Conservation (phyloP, 2,329 filamentous ascomycete species). For the Claviceps pazoutovae region DNA sequence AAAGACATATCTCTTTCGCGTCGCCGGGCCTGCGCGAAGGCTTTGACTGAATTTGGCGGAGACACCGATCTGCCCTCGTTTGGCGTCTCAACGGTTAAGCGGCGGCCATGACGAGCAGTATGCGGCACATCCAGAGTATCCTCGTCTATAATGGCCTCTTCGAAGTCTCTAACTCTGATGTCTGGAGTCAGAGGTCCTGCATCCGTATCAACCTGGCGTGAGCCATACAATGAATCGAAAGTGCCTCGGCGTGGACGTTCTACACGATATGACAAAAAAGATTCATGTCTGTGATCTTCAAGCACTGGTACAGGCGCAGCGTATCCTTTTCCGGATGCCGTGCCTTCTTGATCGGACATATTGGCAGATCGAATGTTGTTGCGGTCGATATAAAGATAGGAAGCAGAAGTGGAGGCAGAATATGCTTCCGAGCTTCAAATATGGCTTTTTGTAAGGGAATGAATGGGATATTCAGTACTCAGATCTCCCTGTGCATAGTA, state of each 20-base stretch:
- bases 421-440: background rate
- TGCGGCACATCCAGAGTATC: slow-evolving; percentile 48
- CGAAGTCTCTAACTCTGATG: slow-evolving; percentile 62
- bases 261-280: slow-evolving; percentile 42
- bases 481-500: slow-evolving; percentile 5
- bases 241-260: slow-evolving; percentile 56
- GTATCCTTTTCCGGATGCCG: slow-evolving; percentile 46
- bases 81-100: slow-evolving; percentile 42
- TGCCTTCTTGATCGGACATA: slow-evolving; percentile 57
- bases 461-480: slow-evolving; percentile 17
- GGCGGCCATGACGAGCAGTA: slow-evolving; percentile 31
- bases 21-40: slow-evolving; percentile 81
- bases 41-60: slow-evolving; percentile 93
- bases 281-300: slow-evolving; percentile 71
- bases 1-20: slow-evolving; percentile 59
- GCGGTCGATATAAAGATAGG: background rate
- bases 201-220: slow-evolving; percentile 30
- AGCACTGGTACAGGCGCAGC: slow-evolving; percentile 65
- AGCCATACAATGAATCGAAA: slow-evolving; percentile 53
- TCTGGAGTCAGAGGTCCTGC: slow-evolving; percentile 15
- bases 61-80: slow-evolving; percentile 57
- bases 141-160: slow-evolving; percentile 64
- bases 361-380: slow-evolving; percentile 11
- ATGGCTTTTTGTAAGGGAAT: background rate
- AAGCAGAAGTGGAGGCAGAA: background rate